Percentiles rank a stretch among this genome's conserved stretches.
Evolutionary conservation across 257 asterid genomes (phyloP).

Genomic region (Salvia rosmarinus): DNA sequence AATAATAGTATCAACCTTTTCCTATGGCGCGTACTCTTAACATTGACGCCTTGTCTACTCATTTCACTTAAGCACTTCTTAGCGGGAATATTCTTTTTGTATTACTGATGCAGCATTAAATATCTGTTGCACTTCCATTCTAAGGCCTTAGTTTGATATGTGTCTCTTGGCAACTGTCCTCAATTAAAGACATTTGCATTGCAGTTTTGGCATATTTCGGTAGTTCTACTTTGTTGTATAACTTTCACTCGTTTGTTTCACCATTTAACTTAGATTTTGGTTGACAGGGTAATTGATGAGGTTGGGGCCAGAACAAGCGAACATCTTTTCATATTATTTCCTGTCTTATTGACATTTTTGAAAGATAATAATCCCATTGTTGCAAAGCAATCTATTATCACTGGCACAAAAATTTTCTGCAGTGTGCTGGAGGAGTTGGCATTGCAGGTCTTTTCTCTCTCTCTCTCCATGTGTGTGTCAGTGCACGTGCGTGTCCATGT

Average conservation of each 20-base stretch:
- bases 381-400: constrained; percentile 74
- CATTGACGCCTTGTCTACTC: not conserved
- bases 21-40: not conserved
- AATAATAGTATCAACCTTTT: not conserved
- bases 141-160: constrained; percentile 18
- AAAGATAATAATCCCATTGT: constrained; percentile 61
- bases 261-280: constrained; percentile 33
- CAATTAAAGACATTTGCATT: constrained; percentile 12
- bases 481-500: not conserved
- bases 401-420: constrained; percentile 69
- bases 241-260: constrained; percentile 18
- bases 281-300: constrained; percentile 81
- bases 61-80: not conserved
- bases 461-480: not conserved
- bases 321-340: constrained; percentile 62
- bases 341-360: constrained; percentile 66
- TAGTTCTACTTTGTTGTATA: constrained; percentile 11
- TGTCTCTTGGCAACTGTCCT: constrained; percentile 8
- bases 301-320: constrained; percentile 68
- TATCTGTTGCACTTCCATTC: not conserved
- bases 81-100: not conserved
- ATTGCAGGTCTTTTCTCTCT: constrained; percentile 64
- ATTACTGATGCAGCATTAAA: constrained; percentile 2
- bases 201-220: not conserved
- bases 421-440: constrained; percentile 74